Percentiles rank a stretch among this genome's conserved stretches.
phyloP scores from a whole-genome alignment of 2,329 filamentous ascomycete genomes.

The Lithohypha guttulata region DNA sequence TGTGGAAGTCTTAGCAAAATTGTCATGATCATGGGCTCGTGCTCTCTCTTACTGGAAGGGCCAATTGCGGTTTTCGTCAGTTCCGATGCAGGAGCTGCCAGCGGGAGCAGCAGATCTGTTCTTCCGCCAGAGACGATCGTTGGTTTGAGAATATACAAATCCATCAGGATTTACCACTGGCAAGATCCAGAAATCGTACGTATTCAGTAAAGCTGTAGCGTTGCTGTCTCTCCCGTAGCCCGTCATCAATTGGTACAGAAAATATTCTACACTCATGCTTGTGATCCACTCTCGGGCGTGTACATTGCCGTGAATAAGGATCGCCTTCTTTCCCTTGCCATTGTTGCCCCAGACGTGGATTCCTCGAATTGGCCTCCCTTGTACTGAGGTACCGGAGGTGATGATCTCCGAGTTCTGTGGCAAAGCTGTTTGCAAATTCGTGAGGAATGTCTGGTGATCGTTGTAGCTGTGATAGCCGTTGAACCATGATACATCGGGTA shows the following conservation, averaged over 20 bases:
- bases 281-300: slow-evolving; percentile 53
- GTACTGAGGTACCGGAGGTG: slow-evolving; percentile 37
- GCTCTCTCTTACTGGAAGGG: too few species aligned
- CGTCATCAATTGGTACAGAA: slow-evolving; percentile 40
- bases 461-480: slow-evolving; percentile 43
- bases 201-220: slow-evolving; percentile 41
- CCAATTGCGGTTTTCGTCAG: slow-evolving; percentile 53
- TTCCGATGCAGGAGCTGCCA: slow-evolving; percentile 14
- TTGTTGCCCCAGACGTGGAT: slow-evolving; percentile 45
- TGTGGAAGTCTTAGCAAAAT: too few species aligned
- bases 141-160: slow-evolving; percentile 49
- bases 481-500: slow-evolving; percentile 37
- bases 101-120: slow-evolving; percentile 36
- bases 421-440: slow-evolving; percentile 36
- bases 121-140: slow-evolving; percentile 52
- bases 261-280: slow-evolving; percentile 46
- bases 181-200: slow-evolving; percentile 56
- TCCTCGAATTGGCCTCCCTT: slow-evolving; percentile 36
- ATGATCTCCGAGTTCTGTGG: slow-evolving; percentile 41
- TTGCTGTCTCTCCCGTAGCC: slow-evolving; percentile 32
- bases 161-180: slow-evolving; percentile 54
- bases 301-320: slow-evolving; percentile 48
- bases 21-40: too few species aligned
- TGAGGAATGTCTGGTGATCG: slow-evolving; percentile 42
- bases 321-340: slow-evolving; percentile 39